Percentiles rank a stretch among this genome's conserved stretches.
Conservation (phyloP, 495 filamentous ascomycete genomes). For the Friedmanniomyces endolithicus region DNA sequence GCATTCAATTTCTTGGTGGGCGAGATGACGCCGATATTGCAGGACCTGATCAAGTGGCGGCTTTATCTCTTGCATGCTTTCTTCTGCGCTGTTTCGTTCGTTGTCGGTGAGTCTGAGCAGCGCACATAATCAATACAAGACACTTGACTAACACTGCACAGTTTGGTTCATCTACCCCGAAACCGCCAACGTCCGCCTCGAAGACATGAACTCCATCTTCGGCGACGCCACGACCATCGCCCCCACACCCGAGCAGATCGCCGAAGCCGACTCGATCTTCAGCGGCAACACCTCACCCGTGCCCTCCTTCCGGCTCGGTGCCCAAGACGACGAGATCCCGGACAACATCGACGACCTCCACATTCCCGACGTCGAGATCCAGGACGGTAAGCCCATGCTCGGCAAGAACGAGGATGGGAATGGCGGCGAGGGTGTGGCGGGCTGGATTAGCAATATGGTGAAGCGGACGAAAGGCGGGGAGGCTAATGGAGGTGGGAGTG, state of each 20-base stretch:
- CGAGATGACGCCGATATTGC: constrained; percentile 82
- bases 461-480: constrained; percentile 41
- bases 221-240: constrained; percentile 76
- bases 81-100: constrained; percentile 91
- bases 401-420: constrained; percentile 23
- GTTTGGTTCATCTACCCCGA: constrained; percentile 97
- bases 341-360: constrained; percentile 58
- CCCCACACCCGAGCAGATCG: constrained; percentile 55
- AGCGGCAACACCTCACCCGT: constrained; percentile 57
- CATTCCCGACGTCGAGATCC: constrained; percentile 43
- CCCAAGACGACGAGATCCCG: constrained; percentile 48
- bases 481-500: constrained; percentile 34
- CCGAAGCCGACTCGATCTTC: constrained; percentile 64
- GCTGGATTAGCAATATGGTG: constrained; percentile 58
- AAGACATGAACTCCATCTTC: constrained; percentile 90
- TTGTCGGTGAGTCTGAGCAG: constrained; percentile 66
- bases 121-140: background rate
- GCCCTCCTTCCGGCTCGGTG: constrained; percentile 61
- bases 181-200: constrained; percentile 83
- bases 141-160: constrained; percentile 31
- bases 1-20: constrained; percentile 97
- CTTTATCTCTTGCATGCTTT: constrained; percentile 93
- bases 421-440: constrained; percentile 42
- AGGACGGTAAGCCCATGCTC: constrained; percentile 38
- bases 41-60: constrained; percentile 82